Conservation (phyloP, 495 filamentous ascomycete genomes). For the Aspergillus conjunctus region DNA sequence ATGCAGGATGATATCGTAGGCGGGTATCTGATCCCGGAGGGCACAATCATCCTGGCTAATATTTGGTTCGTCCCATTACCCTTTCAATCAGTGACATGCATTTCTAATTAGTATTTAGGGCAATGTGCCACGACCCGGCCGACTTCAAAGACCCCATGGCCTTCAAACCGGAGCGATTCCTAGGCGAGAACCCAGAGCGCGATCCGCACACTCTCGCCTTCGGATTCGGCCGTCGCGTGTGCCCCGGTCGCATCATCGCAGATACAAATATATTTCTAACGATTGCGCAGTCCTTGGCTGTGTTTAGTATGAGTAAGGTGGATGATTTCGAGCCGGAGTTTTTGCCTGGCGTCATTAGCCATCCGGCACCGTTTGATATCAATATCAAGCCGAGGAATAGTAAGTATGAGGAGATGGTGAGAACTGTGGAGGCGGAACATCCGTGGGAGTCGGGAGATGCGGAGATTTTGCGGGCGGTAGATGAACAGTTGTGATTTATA, state of each 20-base stretch:
- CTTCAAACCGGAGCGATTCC: conserved; percentile 43
- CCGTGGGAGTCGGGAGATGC: conserved; percentile 22
- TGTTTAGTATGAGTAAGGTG: conserved; percentile 41
- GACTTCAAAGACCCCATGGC: conserved; percentile 35
- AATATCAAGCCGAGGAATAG: conserved; percentile 36
- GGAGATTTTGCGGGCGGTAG: neutral
- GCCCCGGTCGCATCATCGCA: conserved; percentile 41
- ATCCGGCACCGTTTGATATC: conserved; percentile 39
- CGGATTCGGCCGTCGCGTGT: conserved; percentile 45
- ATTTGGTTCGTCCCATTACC: conserved; percentile 39
- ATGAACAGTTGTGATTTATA: too few species aligned
- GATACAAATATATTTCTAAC: conserved; percentile 40
- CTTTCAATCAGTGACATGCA: neutral
- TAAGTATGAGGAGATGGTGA: conserved; percentile 35
- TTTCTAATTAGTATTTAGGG: conserved; percentile 21
- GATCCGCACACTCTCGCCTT: conserved; percentile 35
- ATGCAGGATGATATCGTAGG: conserved; percentile 55
- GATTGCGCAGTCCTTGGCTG: conserved; percentile 37
- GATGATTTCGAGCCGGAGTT: conserved; percentile 33
- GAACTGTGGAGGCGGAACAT: conserved; percentile 38
- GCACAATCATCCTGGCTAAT: conserved; percentile 48
- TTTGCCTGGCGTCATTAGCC: conserved; percentile 40
- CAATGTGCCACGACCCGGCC: conserved; percentile 35
- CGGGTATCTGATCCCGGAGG: conserved; percentile 55
- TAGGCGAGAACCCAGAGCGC: conserved; percentile 31